phyloP scores from a whole-genome alignment of 805 yeast species.

The Novakomyces olei region DNA sequence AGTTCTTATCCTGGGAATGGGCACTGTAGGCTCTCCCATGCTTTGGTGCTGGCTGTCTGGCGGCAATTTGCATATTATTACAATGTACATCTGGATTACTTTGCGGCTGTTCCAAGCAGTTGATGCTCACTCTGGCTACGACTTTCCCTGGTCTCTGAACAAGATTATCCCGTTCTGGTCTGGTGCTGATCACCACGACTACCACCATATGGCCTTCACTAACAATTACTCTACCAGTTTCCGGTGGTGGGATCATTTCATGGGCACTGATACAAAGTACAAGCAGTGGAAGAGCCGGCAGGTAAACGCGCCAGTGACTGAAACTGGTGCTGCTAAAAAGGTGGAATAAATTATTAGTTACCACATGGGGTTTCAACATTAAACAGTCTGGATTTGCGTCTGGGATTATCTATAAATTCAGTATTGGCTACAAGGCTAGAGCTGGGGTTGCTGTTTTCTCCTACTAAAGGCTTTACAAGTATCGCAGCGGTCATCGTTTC shows the following conservation, averaged over 20 bases:
- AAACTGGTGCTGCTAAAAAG: no score
- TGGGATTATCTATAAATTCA: no score
- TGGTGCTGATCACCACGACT: slow-evolving; percentile 95
- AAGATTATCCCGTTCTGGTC: slow-evolving; percentile 92
- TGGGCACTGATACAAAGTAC: slow-evolving; percentile 80
- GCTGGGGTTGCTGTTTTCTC: no score
- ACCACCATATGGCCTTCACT: slow-evolving; percentile 86
- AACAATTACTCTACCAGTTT: slow-evolving; percentile 89
- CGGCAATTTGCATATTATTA: slow-evolving; percentile 64
- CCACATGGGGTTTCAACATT: no score
- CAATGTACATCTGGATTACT: slow-evolving; percentile 74
- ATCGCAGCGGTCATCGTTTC: no score
- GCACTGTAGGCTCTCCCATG: slow-evolving; percentile 90
- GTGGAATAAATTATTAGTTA: no score
- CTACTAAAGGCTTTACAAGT: no score
- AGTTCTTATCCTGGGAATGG: slow-evolving; percentile 74
- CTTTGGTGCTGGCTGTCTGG: slow-evolving; percentile 56
- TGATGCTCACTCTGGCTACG: slow-evolving; percentile 94
- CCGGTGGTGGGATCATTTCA: slow-evolving; percentile 83
- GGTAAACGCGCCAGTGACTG: no score
- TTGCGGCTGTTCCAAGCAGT: slow-evolving; percentile 86
- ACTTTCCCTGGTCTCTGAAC: slow-evolving; percentile 90
- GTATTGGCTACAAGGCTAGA: no score
- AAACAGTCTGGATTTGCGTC: no score
- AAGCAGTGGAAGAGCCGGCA: slow-evolving; percentile 14